Conservation (phyloP, 2,329 filamentous ascomycete genomes). For the Ascochyta pisi region DNA sequence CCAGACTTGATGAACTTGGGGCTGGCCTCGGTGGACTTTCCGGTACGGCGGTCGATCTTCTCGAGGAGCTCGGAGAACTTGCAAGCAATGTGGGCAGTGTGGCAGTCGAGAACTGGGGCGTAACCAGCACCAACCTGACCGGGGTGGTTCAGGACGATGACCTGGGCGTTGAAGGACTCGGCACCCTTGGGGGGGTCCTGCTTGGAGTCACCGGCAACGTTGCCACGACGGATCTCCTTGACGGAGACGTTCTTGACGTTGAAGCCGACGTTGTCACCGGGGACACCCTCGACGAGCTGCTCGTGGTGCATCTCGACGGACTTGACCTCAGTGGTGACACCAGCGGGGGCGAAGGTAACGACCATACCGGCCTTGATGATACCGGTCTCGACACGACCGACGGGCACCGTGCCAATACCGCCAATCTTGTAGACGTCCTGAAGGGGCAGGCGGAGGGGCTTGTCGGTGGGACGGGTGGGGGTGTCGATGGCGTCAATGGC, state of each 20-base stretch:
- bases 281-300: constrained; percentile 92
- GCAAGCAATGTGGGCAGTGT: constrained; percentile 99
- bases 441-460: constrained; percentile 99
- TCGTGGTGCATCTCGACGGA: constrained; percentile 99
- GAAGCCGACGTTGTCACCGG: constrained; percentile 99
- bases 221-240: constrained; percentile 99
- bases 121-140: constrained; percentile 99
- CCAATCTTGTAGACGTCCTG: constrained; percentile 99
- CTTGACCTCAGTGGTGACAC: constrained; percentile 99
- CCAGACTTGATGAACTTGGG: constrained; percentile 99
- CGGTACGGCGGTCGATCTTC: constrained; percentile 99
- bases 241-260: constrained; percentile 99
- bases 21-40: constrained; percentile 88
- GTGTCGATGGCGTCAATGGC: constrained; percentile 96
- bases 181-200: constrained; percentile 91
- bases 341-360: constrained; percentile 97
- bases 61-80: constrained; percentile 99
- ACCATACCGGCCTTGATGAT: constrained; percentile 87
- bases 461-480: constrained; percentile 92
- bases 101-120: constrained; percentile 98
- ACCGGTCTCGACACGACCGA: constrained; percentile 99
- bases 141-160: constrained; percentile 99
- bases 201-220: constrained; percentile 99
- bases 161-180: constrained; percentile 98
- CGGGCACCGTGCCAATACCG: constrained; percentile 99